A percentile compares a stretch with the other conserved stretches of the same genome.
Conservation (phyloP, 192 early-diverging fungal species). For the Podila epigama region DNA sequence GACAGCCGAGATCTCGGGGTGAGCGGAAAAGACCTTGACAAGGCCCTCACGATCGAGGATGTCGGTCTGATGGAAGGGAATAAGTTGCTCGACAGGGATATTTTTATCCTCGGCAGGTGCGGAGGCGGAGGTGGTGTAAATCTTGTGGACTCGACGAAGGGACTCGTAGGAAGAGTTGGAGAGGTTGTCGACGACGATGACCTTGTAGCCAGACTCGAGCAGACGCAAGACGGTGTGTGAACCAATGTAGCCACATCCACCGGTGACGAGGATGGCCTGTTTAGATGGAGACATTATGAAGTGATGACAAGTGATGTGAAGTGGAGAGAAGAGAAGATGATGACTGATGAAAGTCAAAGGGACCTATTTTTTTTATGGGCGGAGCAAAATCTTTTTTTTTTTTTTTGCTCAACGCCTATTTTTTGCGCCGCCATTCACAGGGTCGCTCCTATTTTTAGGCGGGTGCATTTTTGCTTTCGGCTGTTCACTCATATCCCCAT, state of each 20-base stretch:
- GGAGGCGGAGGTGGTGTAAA: constrained; percentile 9
- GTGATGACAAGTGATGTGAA: background rate
- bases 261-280: constrained; percentile 64
- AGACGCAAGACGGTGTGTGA: constrained; percentile 92
- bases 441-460: background rate
- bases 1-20: constrained; percentile 73
- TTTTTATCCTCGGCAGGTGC: constrained; percentile 33
- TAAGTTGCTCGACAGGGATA: constrained; percentile 65
- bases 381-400: background rate
- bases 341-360: background rate
- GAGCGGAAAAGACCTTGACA: constrained; percentile 69
- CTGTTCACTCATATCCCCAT: no score
- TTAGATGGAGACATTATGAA: background rate
- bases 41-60: constrained; percentile 74
- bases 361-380: background rate
- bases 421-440: background rate
- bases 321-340: background rate
- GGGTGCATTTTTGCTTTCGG: no score
- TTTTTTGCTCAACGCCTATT: no score
- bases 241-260: constrained; percentile 93
- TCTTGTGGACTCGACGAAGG: constrained; percentile 21
- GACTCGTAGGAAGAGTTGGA: constrained; percentile 67
- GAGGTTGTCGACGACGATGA: constrained; percentile 94
- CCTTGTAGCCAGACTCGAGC: constrained; percentile 72
- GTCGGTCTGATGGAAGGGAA: constrained; percentile 82